These are phyloP conservation scores for Xanthoparmelia taractica DNA, from an alignment of 495 filamentous ascomycete species.

Conservation along the genomic window DNA sequence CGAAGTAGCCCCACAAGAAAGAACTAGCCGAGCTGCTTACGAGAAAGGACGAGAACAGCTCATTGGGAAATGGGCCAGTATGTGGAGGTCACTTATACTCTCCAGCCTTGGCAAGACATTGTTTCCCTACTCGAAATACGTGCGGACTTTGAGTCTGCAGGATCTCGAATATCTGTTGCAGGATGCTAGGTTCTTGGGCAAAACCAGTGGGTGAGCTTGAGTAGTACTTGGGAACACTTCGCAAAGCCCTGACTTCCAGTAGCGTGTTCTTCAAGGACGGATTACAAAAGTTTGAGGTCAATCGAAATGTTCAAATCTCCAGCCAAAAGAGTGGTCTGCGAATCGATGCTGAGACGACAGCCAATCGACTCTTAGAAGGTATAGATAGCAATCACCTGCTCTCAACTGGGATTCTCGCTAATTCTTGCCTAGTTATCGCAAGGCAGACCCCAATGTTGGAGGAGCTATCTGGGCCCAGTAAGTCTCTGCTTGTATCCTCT, in stretches of 20 bases:
- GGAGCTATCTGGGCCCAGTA: slow-evolving; percentile 41
- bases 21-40: slow-evolving; percentile 8
- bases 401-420: not conserved
- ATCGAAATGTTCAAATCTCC: slow-evolving; percentile 12
- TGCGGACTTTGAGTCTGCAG: slow-evolving; percentile 53
- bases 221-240: not conserved
- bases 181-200: slow-evolving; percentile 38
- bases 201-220: slow-evolving; percentile 34
- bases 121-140: slow-evolving; percentile 63
- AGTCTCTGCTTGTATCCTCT: slow-evolving; percentile 27
- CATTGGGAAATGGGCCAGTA: slow-evolving; percentile 46
- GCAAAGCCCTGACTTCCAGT: not conserved
- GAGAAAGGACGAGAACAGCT: slow-evolving; percentile 15
- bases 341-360: slow-evolving; percentile 27
- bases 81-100: slow-evolving; percentile 63
- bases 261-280: slow-evolving; percentile 45
- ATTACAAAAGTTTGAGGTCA: slow-evolving; percentile 29
- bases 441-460: slow-evolving; percentile 46
- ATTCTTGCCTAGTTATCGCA: slow-evolving; percentile 36
- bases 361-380: slow-evolving; percentile 39
- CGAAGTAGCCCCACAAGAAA: slow-evolving; percentile 27
- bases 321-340: slow-evolving; percentile 10
- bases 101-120: slow-evolving; percentile 56
- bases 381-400: not conserved
- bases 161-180: slow-evolving; percentile 50